phyloP scores from a whole-genome alignment of 2,329 filamentous ascomycete genomes.

The Fusarium nisikadoi region DNA sequence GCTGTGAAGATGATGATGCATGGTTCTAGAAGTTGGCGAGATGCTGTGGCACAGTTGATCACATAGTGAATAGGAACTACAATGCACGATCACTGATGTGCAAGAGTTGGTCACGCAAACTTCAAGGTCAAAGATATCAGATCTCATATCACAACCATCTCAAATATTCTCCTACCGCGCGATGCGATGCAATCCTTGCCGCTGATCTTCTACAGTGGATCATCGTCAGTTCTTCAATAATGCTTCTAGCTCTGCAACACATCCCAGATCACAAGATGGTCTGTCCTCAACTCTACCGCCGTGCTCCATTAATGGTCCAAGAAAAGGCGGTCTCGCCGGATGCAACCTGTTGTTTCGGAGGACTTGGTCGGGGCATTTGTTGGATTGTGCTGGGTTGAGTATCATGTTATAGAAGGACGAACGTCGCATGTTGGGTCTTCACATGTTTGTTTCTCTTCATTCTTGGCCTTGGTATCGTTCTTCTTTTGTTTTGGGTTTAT shows the following conservation, averaged over 20 bases:
- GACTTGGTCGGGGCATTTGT: background rate
- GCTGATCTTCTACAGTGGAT: conserved; percentile 7
- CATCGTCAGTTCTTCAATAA: background rate
- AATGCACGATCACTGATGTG: background rate
- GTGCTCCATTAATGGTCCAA: background rate
- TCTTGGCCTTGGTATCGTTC: background rate
- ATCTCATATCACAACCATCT: background rate
- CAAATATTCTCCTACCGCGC: background rate
- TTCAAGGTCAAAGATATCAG: background rate
- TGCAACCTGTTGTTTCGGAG: conserved; percentile 10
- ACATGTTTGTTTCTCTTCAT: background rate
- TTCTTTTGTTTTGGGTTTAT: background rate
- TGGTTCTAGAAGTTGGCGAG: background rate
- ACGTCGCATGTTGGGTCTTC: background rate
- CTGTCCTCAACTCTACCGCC: background rate
- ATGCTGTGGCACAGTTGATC: background rate
- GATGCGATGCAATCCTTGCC: background rate
- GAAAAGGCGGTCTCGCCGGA: background rate
- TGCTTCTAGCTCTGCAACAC: conserved; percentile 1
- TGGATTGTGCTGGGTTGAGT: conserved; percentile 11
- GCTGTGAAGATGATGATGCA: background rate
- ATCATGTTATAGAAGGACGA: conserved; percentile 3
- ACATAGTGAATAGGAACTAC: background rate
- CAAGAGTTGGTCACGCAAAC: background rate
- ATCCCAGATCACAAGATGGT: conserved; percentile 14